A percentile compares a stretch with the other conserved stretches of the same genome.
phyloP scores from a whole-genome alignment of 2,329 filamentous ascomycete species.

The Davidsoniella virescens region DNA sequence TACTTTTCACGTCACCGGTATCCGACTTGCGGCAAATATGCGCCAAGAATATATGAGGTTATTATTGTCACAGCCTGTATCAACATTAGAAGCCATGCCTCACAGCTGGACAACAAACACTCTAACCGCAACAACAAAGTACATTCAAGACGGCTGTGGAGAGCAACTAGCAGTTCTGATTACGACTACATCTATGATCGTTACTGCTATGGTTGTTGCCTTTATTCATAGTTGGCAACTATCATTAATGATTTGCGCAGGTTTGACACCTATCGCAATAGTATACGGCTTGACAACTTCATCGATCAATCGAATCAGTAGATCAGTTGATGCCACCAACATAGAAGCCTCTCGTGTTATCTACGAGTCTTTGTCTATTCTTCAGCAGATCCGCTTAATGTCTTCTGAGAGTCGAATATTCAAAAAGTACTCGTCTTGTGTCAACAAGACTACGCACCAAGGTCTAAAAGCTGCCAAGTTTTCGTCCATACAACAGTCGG shows the following conservation, averaged over 20 bases:
- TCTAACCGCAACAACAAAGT: conserved; percentile 35
- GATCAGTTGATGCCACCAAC: conserved; percentile 22
- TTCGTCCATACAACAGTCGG: conserved; percentile 16
- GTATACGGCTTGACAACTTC: conserved; percentile 21
- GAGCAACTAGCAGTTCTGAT: conserved; percentile 31
- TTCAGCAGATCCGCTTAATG: conserved; percentile 28
- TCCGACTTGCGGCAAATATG: conserved; percentile 32
- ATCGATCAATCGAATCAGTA: conserved; percentile 19
- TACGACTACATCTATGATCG: conserved; percentile 24
- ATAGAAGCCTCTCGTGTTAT: conserved; percentile 23
- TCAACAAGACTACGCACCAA: conserved; percentile 21
- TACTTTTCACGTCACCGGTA: conserved; percentile 29
- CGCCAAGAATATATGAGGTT: conserved; percentile 32
- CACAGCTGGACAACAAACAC: conserved; percentile 33
- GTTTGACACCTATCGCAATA: conserved; percentile 26
- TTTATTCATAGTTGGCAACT: conserved; percentile 35
- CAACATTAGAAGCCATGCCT: conserved; percentile 31
- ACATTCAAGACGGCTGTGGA: conserved; percentile 36
- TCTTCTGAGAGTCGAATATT: conserved; percentile 24
- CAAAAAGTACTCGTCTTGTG: conserved; percentile 21
- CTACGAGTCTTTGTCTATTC: conserved; percentile 25
- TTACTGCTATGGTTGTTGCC: conserved; percentile 32
- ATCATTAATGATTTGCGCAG: conserved; percentile 32
- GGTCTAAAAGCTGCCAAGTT: conserved; percentile 17
- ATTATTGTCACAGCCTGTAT: conserved; percentile 32